Percentiles rank a stretch among this genome's conserved stretches.
phyloP scores from a whole-genome alignment of 83 land plant genomes.

The Picea abies region DNA sequence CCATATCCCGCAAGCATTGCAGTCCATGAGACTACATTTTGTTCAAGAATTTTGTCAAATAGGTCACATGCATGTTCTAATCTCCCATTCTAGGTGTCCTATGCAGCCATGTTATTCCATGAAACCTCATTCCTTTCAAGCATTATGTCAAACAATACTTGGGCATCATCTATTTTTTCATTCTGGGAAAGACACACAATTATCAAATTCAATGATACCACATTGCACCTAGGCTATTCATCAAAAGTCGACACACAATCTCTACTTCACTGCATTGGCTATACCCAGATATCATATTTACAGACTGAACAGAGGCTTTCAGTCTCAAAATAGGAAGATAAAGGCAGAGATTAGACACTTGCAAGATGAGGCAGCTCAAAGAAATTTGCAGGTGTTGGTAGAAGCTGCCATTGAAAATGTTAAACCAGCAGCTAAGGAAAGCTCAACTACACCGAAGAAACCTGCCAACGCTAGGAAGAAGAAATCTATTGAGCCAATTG shows the following conservation, averaged over 20 bases:
- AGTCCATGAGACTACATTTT: constrained; percentile 39
- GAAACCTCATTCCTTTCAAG: constrained; percentile 33
- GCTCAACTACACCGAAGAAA: no score
- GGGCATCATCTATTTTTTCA: constrained; percentile 33
- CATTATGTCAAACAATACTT: constrained; percentile 19
- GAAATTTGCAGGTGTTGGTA: no score
- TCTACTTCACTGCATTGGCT: constrained; percentile 11
- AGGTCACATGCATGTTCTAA: constrained; percentile 23
- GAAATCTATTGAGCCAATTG: no score
- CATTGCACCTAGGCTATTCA: constrained; percentile 15
- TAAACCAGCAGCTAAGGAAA: no score
- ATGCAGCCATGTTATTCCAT: constrained; percentile 39
- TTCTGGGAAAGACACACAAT: constrained; percentile 29
- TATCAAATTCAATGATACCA: constrained; percentile 40
- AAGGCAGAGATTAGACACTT: no score
- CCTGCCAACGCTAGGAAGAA: no score
- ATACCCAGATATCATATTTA: constrained; percentile 41
- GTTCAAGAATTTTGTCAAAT: constrained; percentile 32
- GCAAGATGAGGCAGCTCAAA: no score
- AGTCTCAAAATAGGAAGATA: no score
- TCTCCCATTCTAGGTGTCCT: constrained; percentile 28
- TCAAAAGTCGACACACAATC: not conserved
- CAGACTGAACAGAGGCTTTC: no score
- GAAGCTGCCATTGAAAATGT: no score
- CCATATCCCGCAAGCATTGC: constrained; percentile 44